Evolutionary conservation across 2,329 filamentous ascomycete species (phyloP), one percentile per base, ranked within the genome.

Genomic region (Aspergillus versicolor): DNA sequence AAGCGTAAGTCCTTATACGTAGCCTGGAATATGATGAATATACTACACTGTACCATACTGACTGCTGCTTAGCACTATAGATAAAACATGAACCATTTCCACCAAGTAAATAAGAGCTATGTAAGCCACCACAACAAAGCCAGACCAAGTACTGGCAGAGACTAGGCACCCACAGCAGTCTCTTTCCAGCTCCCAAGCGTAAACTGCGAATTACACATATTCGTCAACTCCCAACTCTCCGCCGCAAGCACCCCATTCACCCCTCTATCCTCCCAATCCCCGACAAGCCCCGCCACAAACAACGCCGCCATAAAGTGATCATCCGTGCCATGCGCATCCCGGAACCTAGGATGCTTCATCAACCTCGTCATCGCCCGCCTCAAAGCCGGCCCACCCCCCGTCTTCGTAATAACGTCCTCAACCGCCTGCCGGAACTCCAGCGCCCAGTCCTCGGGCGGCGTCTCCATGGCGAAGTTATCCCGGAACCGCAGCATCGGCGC

Each of bases 311-410:
- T 88, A 61, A 87, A 89, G 66, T 89, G 86, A 67, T 89, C 87
- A 65, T 90, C 87, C 0, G 87, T 89, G 0, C 79, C 86, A 72
- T 89, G 87, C 0, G 87, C 87, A 63, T 88, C 86, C 15, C 86
- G 73, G 65, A 82, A 89, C 46, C 78, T 75, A 0, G 86, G 86
- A 65, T 88, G 83, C 74, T 89, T 88, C 85, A 89, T 88, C 63
- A 89, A 66, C 30, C 85, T 77, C 2, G 84, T 84, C 53, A 87
- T 77, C 0, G 78, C 81, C 2, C 82, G 75, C 3, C 84, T 71
- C 48, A 88, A 67, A 24, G 71, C 68, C 5, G 84, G 84, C 0
- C 86, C 27, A 6, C 51, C 85, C 2, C 77, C 75, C 43, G 79
- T 82, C 54, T 81, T 79, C 2, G 75, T 73, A 40, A 88, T 76